Base-by-base conservation (phyloP, 805 yeast species). In the Tetrapisispora namnaoensis region DNA sequence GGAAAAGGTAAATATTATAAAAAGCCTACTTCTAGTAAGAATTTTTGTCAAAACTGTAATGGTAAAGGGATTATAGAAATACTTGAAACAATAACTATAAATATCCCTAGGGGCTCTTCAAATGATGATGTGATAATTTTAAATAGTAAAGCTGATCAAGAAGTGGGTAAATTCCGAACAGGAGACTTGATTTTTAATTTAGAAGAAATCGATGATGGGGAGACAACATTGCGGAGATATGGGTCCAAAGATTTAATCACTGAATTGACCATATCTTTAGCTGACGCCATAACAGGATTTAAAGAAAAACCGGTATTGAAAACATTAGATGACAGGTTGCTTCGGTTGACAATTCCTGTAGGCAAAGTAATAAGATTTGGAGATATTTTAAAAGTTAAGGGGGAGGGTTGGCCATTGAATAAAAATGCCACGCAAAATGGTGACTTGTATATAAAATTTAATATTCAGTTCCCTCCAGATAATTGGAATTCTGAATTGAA, bases 221-320 rank as follows among this genome's bases (percentile, higher is more conserved):
- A 45, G 18, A 46, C 42, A n/a, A 37, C 43, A 14, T 82, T 88
- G 58, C 68, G 67, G 37, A 72, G 93, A 48, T 71, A 73, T 39
- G 83, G 78, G 9, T 10, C 8, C 3, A 65, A 78, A 53, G 91
- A 90, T 62, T 67, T 93, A 45, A 78, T 77, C 55, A 74, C 86
- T 2, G 70, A 73, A 28, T 66, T 81, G 37, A 70, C 70, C 8
- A 77, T 91, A 37, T 72, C 95, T 2, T 70, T 91, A 46, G 78
- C 78, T 14, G 98, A 91, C 55, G 82, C 96, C 0, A 70, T 91
- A n/a, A 77, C 87, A 51, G 98, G 98, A 2, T 83, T 90, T 58
- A 69, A 76, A 35, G 70, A 81, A 27, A 75, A 77, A 46, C 74
- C 77, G 13, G 70, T 88, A 2, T 68, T 84, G 10, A 77, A 77